A percentile compares a stretch with the other conserved stretches of the same genome.
phyloP scores from a whole-genome alignment of 192 early-diverging fungal genomes.

The Chytriomyces sp. region DNA sequence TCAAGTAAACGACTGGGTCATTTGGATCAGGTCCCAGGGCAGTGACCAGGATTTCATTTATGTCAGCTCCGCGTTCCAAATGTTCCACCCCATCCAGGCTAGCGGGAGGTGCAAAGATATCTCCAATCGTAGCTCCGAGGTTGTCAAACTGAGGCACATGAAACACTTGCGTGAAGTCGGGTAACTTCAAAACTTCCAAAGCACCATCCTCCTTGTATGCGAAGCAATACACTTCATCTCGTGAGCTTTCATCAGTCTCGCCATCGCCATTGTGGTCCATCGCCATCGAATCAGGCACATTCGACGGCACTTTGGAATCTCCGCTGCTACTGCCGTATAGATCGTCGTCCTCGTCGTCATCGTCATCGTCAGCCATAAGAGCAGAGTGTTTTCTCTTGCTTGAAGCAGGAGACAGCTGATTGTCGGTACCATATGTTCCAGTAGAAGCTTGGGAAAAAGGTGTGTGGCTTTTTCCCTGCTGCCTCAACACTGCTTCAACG shows the following conservation, averaged over 20 bases:
- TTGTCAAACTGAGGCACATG: slow-evolving; percentile 36
- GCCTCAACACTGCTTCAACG: neutral
- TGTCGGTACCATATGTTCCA: neutral
- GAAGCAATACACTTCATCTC: slow-evolving; percentile 58
- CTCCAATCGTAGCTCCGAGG: neutral
- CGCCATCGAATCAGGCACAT: neutral
- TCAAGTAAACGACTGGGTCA: slow-evolving; percentile 63
- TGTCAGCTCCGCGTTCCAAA: slow-evolving; percentile 41
- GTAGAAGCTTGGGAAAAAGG: neutral
- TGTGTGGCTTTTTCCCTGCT: neutral
- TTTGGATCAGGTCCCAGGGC: slow-evolving; percentile 59
- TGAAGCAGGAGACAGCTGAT: neutral
- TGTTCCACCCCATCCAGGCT: slow-evolving; percentile 37
- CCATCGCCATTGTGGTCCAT: neutral
- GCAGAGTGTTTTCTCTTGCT: slow-evolving; percentile 18
- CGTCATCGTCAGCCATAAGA: slow-evolving; percentile 40
- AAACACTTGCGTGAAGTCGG: slow-evolving; percentile 39
- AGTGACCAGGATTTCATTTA: slow-evolving; percentile 71
- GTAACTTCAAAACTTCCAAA: slow-evolving; percentile 59
- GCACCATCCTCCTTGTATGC: slow-evolving; percentile 64
- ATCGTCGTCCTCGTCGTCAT: slow-evolving; percentile 56
- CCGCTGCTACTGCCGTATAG: slow-evolving; percentile 45
- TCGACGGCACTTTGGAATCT: neutral
- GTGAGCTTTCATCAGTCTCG: neutral
- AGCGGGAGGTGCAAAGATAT: neutral